Evolutionary conservation across 352 stramenopile genomes (phyloP), one percentile per base, ranked within the genome.

Genomic region (Phytophthora pseudosyringae): DNA sequence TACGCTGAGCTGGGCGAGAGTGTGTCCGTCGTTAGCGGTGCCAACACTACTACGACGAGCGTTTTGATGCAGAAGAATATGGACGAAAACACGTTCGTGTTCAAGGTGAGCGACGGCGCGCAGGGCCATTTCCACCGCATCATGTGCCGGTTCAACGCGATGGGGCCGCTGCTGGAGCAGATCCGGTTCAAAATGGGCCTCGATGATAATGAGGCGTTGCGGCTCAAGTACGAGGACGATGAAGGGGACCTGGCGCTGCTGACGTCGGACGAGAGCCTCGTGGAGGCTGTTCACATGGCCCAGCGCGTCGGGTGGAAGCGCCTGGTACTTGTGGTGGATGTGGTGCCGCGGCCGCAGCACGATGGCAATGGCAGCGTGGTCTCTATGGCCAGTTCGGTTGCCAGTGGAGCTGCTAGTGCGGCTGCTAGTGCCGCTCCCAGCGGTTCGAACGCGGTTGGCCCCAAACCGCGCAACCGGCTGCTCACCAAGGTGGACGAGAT

Each of bases 201-300:
- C 0, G 64, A 73, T 3, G 45, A 73, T 0, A 71, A 76, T 3
- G 86, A 93, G 36, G 80, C 91, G 3, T 44, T 96, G 12, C 81
- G 82, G 0, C 67, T 96, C 13, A 95, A 93, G 72, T 97, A 95
- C 59, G 85, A 95, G 60, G 89, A 97, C 58, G 89, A 97, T 45
- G 89, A 97, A 59, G 89, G 89, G 12, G 89, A 97, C 63, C 53
- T 94, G 33, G 86, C 86, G 11, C 75, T 97, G 45, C 73, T 97
- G 40, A 94, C 84, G 38, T 90, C 86, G 5, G 86, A 97, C 61
- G 85, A 94, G 59, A 95, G 87, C 63, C 67, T 97, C 43, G 63
- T 94, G 13, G 89, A 97, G 49, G 89, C 89, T 31, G 89, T 97
- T 50, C 66, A 85, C 46, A 95, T 95, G 89, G 89, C 89, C 48